A percentile compares a stretch with the other conserved stretches of the same genome.
Conservation (phyloP, 768 basidiomycete genomes). For the Collybiopsis confluens region DNA sequence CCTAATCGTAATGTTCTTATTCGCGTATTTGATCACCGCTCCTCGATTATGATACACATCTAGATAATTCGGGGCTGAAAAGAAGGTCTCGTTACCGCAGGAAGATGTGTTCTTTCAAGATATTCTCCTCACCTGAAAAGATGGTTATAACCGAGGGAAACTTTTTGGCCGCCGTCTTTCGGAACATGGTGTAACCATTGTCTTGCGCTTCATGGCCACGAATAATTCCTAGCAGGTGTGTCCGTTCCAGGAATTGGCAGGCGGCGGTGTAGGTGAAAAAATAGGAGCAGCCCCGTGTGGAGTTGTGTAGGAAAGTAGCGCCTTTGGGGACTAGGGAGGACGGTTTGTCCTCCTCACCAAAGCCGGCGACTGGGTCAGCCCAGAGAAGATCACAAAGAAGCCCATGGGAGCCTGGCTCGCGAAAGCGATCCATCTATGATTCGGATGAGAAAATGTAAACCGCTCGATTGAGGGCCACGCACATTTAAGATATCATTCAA, state of each 20-base stretch:
- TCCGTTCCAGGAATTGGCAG: slow-evolving; percentile 90
- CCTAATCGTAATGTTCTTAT: slow-evolving; percentile 93
- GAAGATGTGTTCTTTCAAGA: too few species aligned
- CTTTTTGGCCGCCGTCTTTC: slow-evolving; percentile 90
- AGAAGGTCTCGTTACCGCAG: too few species aligned
- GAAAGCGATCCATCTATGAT: slow-evolving; percentile 82
- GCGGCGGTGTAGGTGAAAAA: slow-evolving; percentile 80
- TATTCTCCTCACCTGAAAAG: too few species aligned
- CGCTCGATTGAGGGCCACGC: slow-evolving; percentile 17
- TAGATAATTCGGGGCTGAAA: slow-evolving; percentile 93
- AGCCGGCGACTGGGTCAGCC: slow-evolving; percentile 90
- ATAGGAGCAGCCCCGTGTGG: slow-evolving; percentile 12
- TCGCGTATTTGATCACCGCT: slow-evolving; percentile 94
- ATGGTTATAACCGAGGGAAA: slow-evolving; percentile 98
- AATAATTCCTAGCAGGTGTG: slow-evolving; percentile 87
- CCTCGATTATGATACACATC: slow-evolving; percentile 97
- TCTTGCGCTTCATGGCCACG: slow-evolving; percentile 98
- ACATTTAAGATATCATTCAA: slow-evolving; percentile 73
- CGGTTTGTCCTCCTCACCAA: slow-evolving; percentile 73
- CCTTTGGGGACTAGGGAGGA: slow-evolving; percentile 46
- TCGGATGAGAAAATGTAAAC: not conserved
- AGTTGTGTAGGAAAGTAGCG: slow-evolving; percentile 26
- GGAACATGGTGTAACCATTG: slow-evolving; percentile 92
- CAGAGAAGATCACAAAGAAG: slow-evolving; percentile 93
- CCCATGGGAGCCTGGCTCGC: slow-evolving; percentile 90